These are phyloP conservation scores for Aspergillus sparsus DNA, from an alignment of 495 filamentous ascomycete species.

Conservation along the genomic window DNA sequence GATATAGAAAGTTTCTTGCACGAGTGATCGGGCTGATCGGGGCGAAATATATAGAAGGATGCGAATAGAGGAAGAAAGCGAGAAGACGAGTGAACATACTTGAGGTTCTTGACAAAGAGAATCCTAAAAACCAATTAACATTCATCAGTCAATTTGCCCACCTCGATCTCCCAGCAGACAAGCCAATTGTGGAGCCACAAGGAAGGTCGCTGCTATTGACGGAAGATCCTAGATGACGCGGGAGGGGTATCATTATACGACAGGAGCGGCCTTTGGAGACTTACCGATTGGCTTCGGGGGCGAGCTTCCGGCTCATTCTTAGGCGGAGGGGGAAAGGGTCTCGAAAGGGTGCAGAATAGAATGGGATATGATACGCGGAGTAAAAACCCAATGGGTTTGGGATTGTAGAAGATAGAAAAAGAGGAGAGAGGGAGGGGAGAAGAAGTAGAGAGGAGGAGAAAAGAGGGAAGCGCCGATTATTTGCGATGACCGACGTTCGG, in stretches of 20 bases:
- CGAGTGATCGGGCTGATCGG: slow-evolving; percentile 9
- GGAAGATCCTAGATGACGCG: slow-evolving; percentile 15
- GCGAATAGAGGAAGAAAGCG: slow-evolving; percentile 6
- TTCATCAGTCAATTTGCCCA: neutral
- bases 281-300: slow-evolving; percentile 93
- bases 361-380: slow-evolving; percentile 14
- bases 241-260: slow-evolving; percentile 39
- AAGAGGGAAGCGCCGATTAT: slow-evolving; percentile 3
- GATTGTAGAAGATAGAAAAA: slow-evolving; percentile 20
- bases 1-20: neutral
- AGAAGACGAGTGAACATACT: slow-evolving; percentile 53
- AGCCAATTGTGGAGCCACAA: slow-evolving; percentile 26
- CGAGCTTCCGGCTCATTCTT: slow-evolving; percentile 72
- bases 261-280: slow-evolving; percentile 32
- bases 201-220: slow-evolving; percentile 13
- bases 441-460: slow-evolving; percentile 17
- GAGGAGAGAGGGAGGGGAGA: slow-evolving; percentile 19
- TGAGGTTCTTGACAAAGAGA: slow-evolving; percentile 98
- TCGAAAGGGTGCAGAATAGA: slow-evolving; percentile 11
- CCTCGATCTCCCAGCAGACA: neutral
- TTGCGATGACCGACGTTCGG: slow-evolving; percentile 30
- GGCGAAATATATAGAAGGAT: neutral
- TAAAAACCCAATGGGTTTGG: slow-evolving; percentile 25
- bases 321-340: slow-evolving; percentile 26
- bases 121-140: slow-evolving; percentile 57